Evolutionary conservation across 306 rosid genomes (phyloP).

Genomic region (Mucuna pruriens): DNA sequence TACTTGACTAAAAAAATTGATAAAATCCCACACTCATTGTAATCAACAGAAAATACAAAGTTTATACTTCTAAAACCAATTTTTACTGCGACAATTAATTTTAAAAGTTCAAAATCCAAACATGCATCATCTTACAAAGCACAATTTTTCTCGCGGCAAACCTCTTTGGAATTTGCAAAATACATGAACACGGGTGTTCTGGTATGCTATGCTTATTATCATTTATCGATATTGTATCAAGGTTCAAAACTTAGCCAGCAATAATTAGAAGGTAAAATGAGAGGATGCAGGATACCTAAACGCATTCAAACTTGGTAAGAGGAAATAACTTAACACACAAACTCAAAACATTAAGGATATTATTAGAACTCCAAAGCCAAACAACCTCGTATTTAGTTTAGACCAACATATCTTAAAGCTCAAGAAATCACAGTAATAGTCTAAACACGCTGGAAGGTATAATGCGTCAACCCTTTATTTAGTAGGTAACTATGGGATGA

Average conservation of each 20-base stretch:
- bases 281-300: background rate
- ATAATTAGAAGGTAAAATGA: background rate
- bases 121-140: too few species aligned
- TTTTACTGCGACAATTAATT: too few species aligned
- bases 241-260: background rate
- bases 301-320: background rate
- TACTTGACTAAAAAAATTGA: too few species aligned
- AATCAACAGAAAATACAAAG: too few species aligned
- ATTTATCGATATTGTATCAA: background rate
- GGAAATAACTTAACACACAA: background rate
- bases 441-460: conserved; percentile 32
- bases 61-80: too few species aligned
- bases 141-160: background rate
- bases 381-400: conserved; percentile 28
- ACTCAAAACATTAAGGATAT: background rate
- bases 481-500: conserved; percentile 55
- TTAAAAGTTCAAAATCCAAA: too few species aligned
- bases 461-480: conserved; percentile 61
- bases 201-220: background rate
- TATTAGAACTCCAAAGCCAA: conserved; percentile 21
- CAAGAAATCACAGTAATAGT: conserved; percentile 36
- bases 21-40: too few species aligned
- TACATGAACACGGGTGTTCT: background rate
- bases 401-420: conserved; percentile 33
- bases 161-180: background rate